Evolutionary conservation across 441 rosid species (phyloP).

Genomic region (Euphorbia celastroides): DNA sequence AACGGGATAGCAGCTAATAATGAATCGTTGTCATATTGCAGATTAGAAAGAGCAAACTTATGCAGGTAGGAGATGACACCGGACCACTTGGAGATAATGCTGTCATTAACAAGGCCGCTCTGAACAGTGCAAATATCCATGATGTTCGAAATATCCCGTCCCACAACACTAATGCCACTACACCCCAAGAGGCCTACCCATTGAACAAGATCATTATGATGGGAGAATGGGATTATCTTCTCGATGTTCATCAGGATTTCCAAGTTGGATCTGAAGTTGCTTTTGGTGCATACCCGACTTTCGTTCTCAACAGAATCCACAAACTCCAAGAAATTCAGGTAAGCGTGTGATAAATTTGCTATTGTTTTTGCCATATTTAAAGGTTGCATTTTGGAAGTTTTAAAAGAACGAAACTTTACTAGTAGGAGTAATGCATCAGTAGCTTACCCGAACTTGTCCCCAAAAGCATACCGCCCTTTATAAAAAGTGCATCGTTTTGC

Average conservation of each 20-base stretch:
- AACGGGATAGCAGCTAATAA: background rate
- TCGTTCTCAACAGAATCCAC: conserved; percentile 65
- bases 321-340: conserved; percentile 55
- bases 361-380: background rate
- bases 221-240: conserved; percentile 65
- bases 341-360: conserved; percentile 11
- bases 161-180: conserved; percentile 44
- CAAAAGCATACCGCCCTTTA: too few relatives aligned
- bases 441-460: too few relatives aligned
- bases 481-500: too few relatives aligned
- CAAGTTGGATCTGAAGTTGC: conserved; percentile 25
- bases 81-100: conserved; percentile 30
- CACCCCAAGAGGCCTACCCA: conserved; percentile 64
- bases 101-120: conserved; percentile 45
- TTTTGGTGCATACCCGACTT: conserved; percentile 44
- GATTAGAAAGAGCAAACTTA: conserved; percentile 34
- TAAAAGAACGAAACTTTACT: too few relatives aligned
- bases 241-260: conserved; percentile 41
- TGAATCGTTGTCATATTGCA: conserved; percentile 20
- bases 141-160: conserved; percentile 65
- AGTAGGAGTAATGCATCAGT: too few relatives aligned
- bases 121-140: conserved; percentile 33
- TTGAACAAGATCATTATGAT: conserved; percentile 56
- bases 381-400: background rate
- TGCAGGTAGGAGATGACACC: conserved; percentile 42